Base-by-base conservation (phyloP, 768 basidiomycete genomes). In the Suillus cothurnatus region DNA sequence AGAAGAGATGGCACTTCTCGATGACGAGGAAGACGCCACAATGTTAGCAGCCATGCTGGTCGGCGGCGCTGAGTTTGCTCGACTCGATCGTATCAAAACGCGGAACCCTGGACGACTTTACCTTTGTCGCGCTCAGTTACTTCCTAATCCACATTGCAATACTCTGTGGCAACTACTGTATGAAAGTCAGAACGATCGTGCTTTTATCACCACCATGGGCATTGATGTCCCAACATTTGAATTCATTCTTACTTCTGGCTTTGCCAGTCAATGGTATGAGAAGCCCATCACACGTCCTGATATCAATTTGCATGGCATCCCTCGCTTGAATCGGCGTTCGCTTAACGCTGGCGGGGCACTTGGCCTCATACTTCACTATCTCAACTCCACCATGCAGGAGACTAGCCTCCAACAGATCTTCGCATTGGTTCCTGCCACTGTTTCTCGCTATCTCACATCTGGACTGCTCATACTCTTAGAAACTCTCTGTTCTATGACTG, bases 161-260 rank as follows among this genome's bases (percentile, higher is more conserved):
- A 81, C 79, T 36, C 74, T 81, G 11, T 83, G 80, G 81, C 77
- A 77, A 52, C 26, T 34, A 0, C 72, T 43, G 41, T 79, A 71
- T 47, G 60, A 65, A 0, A 76, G 74, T 45, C 68, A 62, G 12
- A 73, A 71, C 65, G 77, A 83, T 62, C 66, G 77, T 4, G 81
- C 79, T 6, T 83, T 77, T 66, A 84, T 84, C 39, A 83, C 79
- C 0, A 84, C 80, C 0, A 82, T 82, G 80, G 79, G 81, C 1
- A n/a, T 45, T n/a, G 73, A 82, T 76, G 72, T 77, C 3, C 61
- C 17, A 1, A 81, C 79, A 0, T 83, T 82, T 66, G 5, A 74
- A 3, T 68, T 69, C 32, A 71, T 84, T 9, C 66, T 82, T 1
- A 52, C 57, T 0, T 63, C 62, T 7, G 79, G 81, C 4, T 83